Base-by-base conservation (phyloP, 345 rosid genomes). In the Aurinia saxatilis region DNA sequence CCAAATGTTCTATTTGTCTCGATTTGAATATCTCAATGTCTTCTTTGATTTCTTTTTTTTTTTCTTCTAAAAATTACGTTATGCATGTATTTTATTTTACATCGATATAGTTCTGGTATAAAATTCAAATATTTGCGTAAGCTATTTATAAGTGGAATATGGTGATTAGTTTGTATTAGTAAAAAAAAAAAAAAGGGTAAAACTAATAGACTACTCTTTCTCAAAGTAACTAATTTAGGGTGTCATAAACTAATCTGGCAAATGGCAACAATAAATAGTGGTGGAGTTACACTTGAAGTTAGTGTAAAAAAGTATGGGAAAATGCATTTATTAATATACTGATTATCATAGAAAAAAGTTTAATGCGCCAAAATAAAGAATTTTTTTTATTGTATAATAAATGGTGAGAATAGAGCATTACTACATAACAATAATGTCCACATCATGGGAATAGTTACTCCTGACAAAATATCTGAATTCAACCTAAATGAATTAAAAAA, bases 1-100 rank as follows among this genome's bases (percentile, higher is more conserved):
- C 61, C 75, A 58, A 72, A 72, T 58, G 65, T 72, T 65, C 60
- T 71, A 71, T 50, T 65, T 64, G 61, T 65, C 71, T 58, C 16
- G 12, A 25, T 0, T 64, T 57, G 30, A 27, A 50, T 9, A 7
- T 65, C 58, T 46, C 71, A 57, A 65, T 57, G 60, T 8, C 19
- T 23, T 48, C 15, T 47, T 38, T 13, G 7, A 46, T 41, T 70
- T 17, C 1, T 37, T 9, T n/a, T n/a, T n/a, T n/a, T n/a, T n/a
- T n/a, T n/a, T n/a, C n/a, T n/a, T n/a, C n/a, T n/a, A n/a, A n/a
- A 1, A 37, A 19, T 8, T 34, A 40, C 21, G 10, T 17, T n/a
- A 0, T 41, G 13, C 7, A 25, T 16, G n/a, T 16, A 13, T 13
- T 29, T 5, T n/a, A 2, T 12, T 45, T 16, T 14, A 4, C 6